Conservation (phyloP, 257 asterid genomes). For the Scutellaria minor region DNA sequence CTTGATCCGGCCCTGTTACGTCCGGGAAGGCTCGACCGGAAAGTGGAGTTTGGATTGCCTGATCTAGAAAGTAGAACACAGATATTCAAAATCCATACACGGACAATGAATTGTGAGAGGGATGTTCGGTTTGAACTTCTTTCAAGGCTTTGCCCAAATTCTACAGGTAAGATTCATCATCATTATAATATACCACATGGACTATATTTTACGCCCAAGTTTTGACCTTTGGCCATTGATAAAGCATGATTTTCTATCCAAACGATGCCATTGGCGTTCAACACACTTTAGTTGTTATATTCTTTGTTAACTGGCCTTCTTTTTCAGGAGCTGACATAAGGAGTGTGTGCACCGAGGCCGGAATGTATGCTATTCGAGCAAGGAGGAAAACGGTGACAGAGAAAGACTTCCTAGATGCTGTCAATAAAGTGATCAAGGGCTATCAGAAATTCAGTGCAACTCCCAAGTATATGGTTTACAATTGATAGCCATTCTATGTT, state of each 20-base stretch:
- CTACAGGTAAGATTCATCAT: constrained; percentile 46
- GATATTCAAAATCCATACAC: constrained; percentile 84
- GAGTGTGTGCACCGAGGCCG: constrained; percentile 97
- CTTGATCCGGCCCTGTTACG: constrained; percentile 93
- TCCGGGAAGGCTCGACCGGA: constrained; percentile 92
- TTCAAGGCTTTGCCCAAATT: constrained; percentile 96
- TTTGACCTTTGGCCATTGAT: no score
- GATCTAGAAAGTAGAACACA: constrained; percentile 91
- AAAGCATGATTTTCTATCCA: no score
- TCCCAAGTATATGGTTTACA: constrained; percentile 94
- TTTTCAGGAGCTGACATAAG: constrained; percentile 84
- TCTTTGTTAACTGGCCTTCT: not conserved
- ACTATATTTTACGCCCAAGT: no score
- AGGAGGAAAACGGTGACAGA: constrained; percentile 93
- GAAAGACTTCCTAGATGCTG: constrained; percentile 95
- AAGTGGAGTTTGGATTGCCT: constrained; percentile 96
- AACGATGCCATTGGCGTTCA: no score
- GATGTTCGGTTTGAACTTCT: constrained; percentile 80
- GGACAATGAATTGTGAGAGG: constrained; percentile 92
- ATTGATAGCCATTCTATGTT: constrained; percentile 36
- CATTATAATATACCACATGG: no score
- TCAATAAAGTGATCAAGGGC: constrained; percentile 93
- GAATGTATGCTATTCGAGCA: constrained; percentile 92
- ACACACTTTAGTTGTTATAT: no score
- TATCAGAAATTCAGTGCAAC: constrained; percentile 97